phyloP scores from a whole-genome alignment of 257 asterid species.

The Scutellaria galericulata region DNA sequence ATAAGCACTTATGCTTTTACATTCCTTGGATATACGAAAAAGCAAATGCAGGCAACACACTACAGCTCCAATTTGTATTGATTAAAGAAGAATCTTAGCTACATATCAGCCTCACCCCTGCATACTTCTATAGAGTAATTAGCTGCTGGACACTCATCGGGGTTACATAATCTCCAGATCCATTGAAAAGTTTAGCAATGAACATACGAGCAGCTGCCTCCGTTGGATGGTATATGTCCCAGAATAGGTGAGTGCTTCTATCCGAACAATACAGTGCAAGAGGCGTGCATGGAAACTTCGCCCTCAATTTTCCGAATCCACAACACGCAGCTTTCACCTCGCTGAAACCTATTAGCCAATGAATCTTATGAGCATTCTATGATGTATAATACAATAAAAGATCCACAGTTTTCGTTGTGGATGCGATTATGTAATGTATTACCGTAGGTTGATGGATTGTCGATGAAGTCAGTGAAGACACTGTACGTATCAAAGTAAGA shows the following conservation, averaged over 20 bases:
- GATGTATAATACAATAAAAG: neutral
- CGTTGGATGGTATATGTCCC: slow-evolving; percentile 91
- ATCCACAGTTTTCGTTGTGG: too few species aligned
- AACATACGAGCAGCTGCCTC: slow-evolving; percentile 56
- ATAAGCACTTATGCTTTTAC: slow-evolving; percentile 16
- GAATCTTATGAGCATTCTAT: neutral
- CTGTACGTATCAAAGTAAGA: slow-evolving; percentile 56
- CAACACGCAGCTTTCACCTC: slow-evolving; percentile 81
- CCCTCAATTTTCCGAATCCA: slow-evolving; percentile 74
- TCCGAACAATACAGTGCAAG: slow-evolving; percentile 54
- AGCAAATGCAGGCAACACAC: slow-evolving; percentile 4
- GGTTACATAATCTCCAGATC: slow-evolving; percentile 37
- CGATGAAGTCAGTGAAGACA: slow-evolving; percentile 46
- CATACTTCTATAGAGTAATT: slow-evolving; percentile 37
- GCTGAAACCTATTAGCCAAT: slow-evolving; percentile 50
- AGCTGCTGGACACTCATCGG: slow-evolving; percentile 66
- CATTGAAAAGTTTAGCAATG: slow-evolving; percentile 44
- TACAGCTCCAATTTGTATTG: too few species aligned
- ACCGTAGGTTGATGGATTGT: slow-evolving; percentile 66
- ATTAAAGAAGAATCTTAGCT: too few species aligned
- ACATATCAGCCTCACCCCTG: neutral
- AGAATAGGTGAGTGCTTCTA: slow-evolving; percentile 62
- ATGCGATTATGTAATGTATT: neutral
- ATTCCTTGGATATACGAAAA: slow-evolving; percentile 12
- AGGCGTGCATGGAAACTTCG: slow-evolving; percentile 71